Evolutionary conservation across 306 rosid species (phyloP), one percentile per base, ranked within the genome.

Genomic region (Vigna unguiculata): DNA sequence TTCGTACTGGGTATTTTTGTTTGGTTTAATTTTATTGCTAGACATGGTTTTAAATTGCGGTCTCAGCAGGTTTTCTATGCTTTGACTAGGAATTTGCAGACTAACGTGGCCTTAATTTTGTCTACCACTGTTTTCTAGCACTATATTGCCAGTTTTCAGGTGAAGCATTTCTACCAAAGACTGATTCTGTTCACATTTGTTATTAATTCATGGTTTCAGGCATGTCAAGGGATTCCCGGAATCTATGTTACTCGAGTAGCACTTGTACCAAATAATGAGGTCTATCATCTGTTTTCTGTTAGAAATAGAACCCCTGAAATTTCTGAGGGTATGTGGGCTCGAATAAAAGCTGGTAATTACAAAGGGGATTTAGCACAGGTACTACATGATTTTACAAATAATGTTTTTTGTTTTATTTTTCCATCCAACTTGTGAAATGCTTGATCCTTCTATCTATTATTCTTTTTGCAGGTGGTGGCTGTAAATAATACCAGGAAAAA

Each of bases 351-450:
- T 87, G 99, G 99, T 69, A 86, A 80, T 61, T 96, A 96, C 85
- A 96, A 92, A 86, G 99, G 99, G 40, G 99, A 96, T 81, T 83
- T 96, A 73, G 96, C 94, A 52, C 97, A 91, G 98, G 98, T 92
- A 84, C 22, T 54, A 78, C 82, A 64, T 46, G 43, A 74, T 22
- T 59, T 83, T 74, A 57, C 58, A 17, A 72, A 53, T 47, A 47
- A 38, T 17, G 20, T 79, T 57, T 79, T 57, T 57, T 16, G 51
- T 76, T 49, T 61, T 53, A 16, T 9, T 53, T 53, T 74, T 22
- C 75, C 53, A n/a, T 67, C 53, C 63, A 61, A 46, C 66, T 28
- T 11, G 46, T 57, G 69, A 34, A 69, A 54, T 70, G 32, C 74
- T 82, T 8, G 70, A 70, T 74, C 82, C 43, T 25, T 21, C 40